Conservation (phyloP, 2,329 filamentous ascomycete species). For the Dothidotthia symphoricarpi region DNA sequence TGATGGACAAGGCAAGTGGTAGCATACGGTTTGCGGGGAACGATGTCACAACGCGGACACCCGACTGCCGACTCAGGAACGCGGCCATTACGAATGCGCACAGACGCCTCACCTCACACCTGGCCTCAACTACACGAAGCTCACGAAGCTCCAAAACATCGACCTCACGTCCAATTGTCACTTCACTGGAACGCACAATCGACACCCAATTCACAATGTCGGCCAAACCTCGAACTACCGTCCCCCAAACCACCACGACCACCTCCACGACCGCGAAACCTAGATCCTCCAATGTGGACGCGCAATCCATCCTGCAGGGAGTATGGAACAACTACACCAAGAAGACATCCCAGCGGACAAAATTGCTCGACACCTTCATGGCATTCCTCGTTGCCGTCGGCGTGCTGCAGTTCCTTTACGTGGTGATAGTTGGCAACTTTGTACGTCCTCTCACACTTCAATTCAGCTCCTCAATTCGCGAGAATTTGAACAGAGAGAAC, state of each 20-base stretch:
- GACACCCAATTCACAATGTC: slow-evolving; percentile 23
- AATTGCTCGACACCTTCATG: slow-evolving; percentile 90
- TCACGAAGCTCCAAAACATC: slow-evolving; percentile 10
- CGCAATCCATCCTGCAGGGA: slow-evolving; percentile 62
- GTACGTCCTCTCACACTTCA: slow-evolving; percentile 60
- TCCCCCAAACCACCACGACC: slow-evolving; percentile 11
- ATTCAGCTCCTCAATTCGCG: no score
- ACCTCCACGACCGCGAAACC: slow-evolving; percentile 23
- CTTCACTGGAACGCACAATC: slow-evolving; percentile 4
- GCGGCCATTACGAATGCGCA: no score
- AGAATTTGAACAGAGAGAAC: no score
- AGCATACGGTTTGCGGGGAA: slow-evolving; percentile 16
- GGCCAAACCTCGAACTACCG: slow-evolving; percentile 30
- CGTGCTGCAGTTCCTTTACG: slow-evolving; percentile 90
- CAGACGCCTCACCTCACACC: slow-evolving; percentile 9
- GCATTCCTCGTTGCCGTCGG: slow-evolving; percentile 81
- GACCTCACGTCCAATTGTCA: slow-evolving; percentile 7
- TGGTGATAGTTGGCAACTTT: slow-evolving; percentile 87
- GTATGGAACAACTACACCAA: slow-evolving; percentile 77
- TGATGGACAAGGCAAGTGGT: no score
- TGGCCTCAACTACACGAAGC: slow-evolving; percentile 24
- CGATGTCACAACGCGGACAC: slow-evolving; percentile 7
- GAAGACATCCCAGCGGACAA: slow-evolving; percentile 83
- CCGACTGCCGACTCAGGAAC: slow-evolving; percentile 3
- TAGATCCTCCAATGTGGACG: slow-evolving; percentile 29